Conservation (phyloP, 2,329 filamentous ascomycete species). For the Coniella lustricola region DNA sequence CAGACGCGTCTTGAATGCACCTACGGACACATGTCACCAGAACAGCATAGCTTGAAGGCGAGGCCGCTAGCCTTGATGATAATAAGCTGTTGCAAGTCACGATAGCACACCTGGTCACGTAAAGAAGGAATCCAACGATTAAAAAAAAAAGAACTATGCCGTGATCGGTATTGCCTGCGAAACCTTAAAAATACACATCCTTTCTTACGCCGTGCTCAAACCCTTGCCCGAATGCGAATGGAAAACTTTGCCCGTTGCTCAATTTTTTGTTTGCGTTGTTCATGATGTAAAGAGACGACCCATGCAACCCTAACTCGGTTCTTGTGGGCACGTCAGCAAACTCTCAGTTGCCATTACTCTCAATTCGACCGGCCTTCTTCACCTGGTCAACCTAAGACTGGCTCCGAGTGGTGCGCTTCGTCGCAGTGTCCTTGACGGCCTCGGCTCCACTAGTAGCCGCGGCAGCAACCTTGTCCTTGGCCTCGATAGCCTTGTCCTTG, state of each 20-base stretch:
- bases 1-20: too few species aligned
- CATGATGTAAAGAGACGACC: too few species aligned
- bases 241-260: conserved; percentile 11
- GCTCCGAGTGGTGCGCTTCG: conserved; percentile 53
- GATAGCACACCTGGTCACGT: neutral
- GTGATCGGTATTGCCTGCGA: conserved; percentile 12
- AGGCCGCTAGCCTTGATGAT: too few species aligned
- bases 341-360: conserved; percentile 6
- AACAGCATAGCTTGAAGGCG: too few species aligned
- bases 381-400: conserved; percentile 36
- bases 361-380: conserved; percentile 8
- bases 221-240: conserved; percentile 10
- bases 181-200: conserved; percentile 13
- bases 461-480: conserved; percentile 64
- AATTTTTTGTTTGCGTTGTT: neutral
- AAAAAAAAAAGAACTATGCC: too few species aligned
- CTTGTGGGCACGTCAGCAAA: neutral
- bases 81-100: too few species aligned
- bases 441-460: conserved; percentile 57
- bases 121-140: neutral
- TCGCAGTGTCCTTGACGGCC: conserved; percentile 67
- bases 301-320: neutral
- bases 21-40: too few species aligned
- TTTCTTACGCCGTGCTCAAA: conserved; percentile 16
- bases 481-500: conserved; percentile 67